phyloP scores from a whole-genome alignment of 1,284 basidiomycete genomes.

The Rhodotorula sp. region DNA sequence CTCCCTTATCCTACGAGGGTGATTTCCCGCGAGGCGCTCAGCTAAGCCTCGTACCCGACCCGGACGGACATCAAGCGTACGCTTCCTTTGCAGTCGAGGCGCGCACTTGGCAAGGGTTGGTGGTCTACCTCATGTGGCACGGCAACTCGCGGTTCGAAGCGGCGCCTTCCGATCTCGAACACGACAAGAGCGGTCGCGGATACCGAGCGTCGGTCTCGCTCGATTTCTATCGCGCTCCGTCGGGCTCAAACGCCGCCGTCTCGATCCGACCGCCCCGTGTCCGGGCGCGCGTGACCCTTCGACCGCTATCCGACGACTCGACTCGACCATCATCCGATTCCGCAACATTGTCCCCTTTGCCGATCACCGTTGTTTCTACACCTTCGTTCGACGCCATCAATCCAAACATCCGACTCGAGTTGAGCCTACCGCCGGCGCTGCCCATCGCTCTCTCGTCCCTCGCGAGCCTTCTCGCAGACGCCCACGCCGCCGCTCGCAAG shows the following conservation, averaged over 20 bases:
- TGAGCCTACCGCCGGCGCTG: slow-evolving; percentile 10
- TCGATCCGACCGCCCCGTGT: slow-evolving; percentile 17
- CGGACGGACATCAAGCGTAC: slow-evolving; percentile 47
- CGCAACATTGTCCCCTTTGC: neutral
- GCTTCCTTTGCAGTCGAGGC: slow-evolving; percentile 35
- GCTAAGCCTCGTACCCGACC: slow-evolving; percentile 43
- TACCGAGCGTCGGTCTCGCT: slow-evolving; percentile 14
- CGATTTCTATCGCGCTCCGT: slow-evolving; percentile 32
- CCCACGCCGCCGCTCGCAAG: slow-evolving; percentile 13
- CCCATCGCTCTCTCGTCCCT: slow-evolving; percentile 25
- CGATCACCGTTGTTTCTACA: neutral
- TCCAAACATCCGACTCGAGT: slow-evolving; percentile 25
- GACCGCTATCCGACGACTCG: slow-evolving; percentile 4
- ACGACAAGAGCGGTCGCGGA: slow-evolving; percentile 21
- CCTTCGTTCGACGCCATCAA: slow-evolving; percentile 18
- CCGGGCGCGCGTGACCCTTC: slow-evolving; percentile 26
- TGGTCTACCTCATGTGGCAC: slow-evolving; percentile 36
- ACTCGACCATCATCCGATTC: neutral
- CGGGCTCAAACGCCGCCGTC: slow-evolving; percentile 1
- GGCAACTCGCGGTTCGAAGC: slow-evolving; percentile 37
- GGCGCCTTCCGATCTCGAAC: slow-evolving; percentile 25
- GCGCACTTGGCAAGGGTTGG: slow-evolving; percentile 24
- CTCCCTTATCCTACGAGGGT: slow-evolving; percentile 23
- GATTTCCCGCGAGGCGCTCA: slow-evolving; percentile 32
- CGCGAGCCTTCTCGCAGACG: slow-evolving; percentile 17